Evolutionary conservation across 148 eudicot genomes (phyloP).

Genomic region (Vaccinium vitisidaea): DNA sequence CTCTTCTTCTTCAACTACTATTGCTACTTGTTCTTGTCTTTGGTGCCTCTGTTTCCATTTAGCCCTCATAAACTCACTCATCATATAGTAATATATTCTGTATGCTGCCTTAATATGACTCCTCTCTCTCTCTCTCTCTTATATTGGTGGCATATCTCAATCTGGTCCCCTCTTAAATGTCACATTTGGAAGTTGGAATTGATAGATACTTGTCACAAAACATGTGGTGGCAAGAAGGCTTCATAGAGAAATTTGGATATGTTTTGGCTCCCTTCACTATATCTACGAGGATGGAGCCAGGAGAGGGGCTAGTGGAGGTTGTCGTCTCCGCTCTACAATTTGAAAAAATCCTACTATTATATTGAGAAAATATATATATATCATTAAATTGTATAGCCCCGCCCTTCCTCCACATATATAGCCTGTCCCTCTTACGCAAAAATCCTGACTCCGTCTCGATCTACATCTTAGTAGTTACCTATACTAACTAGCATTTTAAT

Average conservation of each 20-base stretch:
- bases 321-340: too few relatives aligned
- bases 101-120: background rate
- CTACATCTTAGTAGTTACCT: too few relatives aligned
- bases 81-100: slow-evolving; percentile 7
- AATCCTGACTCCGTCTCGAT: too few relatives aligned
- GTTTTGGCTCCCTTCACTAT: background rate
- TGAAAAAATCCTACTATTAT: too few relatives aligned
- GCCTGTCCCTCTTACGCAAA: too few relatives aligned
- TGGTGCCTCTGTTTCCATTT: slow-evolving; percentile 46
- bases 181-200: background rate
- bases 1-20: slow-evolving; percentile 33
- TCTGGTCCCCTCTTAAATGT: slow-evolving; percentile 18
- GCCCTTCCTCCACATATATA: too few relatives aligned
- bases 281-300: too few relatives aligned
- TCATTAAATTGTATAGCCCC: too few relatives aligned
- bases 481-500: background rate
- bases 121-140: slow-evolving; percentile 10
- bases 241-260: slow-evolving; percentile 18
- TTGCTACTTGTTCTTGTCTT: slow-evolving; percentile 35
- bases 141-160: background rate
- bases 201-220: slow-evolving; percentile 23
- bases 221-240: slow-evolving; percentile 25
- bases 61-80: slow-evolving; percentile 40
- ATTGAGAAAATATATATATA: too few relatives aligned
- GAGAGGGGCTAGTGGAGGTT: too few relatives aligned